Base-by-base conservation (phyloP, 306 rosid genomes). In the Vigna hirtella region DNA sequence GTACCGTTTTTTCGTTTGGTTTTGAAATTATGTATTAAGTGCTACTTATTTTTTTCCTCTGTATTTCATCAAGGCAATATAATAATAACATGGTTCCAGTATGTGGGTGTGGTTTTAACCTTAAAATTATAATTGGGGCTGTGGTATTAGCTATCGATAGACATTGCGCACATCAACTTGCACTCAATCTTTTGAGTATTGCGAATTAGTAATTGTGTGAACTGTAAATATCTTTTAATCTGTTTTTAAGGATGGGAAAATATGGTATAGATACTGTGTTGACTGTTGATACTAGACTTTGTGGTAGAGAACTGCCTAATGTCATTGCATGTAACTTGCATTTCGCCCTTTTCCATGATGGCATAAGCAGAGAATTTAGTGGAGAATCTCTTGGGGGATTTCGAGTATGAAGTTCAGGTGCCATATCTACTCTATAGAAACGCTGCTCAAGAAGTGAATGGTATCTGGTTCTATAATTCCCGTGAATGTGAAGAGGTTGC, bases 401-500 rank as follows among this genome's bases (percentile, higher is more conserved):
- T 88, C 14, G 89, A 85, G 88, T 88, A 81, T 76, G 91, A 88
- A 79, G 83, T 85, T 74, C 91, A 88, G 83, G 86, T 79, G 78
- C 89, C 91, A 26, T 88, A 88, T 85, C 82, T 88, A 45, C 83
- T 88, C 4, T 88, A 88, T 81, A 84, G 89, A 88, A 88, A 88
- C 79, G 89, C 91, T 49, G 85, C 83, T 59, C 91, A 88, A 83
- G 91, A 88, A 85, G 91, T 88, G 81, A 88, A 85, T 76, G 88
- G 91, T n/a, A 88, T 88, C 66, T 88, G 91, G 91, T 88, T 88
- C 74, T 88, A 88, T 51, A 79, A 88, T 76, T 72, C 87, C 2
- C 91, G 86, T 0, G 91, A 88, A 72, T 88, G 91, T 67, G 88
- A 88, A 83, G 91, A 88, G 80, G 89, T 85, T 77, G 91, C 89